Evolutionary conservation across 1,139 yeast species (phyloP), one percentile per base, ranked within the genome.

Genomic region (Pichia sp.): DNA sequence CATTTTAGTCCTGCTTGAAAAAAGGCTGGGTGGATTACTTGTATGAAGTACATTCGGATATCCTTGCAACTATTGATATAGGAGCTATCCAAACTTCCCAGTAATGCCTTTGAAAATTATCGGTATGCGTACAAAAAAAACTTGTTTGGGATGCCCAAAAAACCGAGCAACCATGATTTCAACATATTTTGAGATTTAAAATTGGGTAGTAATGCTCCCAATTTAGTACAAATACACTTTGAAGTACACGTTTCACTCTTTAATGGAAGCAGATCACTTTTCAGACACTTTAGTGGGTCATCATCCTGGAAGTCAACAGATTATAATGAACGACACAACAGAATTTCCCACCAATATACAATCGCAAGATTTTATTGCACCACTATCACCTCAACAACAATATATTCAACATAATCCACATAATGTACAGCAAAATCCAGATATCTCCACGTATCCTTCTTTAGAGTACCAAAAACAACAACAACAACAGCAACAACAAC

Each of bases 401-500:
- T 19, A 36, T 19, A 19, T 18, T 36, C 41, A 36, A 19, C 41
- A 36, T 10, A 36, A 18, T 8, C 25, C 41, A 10, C 25, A 36
- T 18, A 19, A 5, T 19, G 10, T 36, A 9, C 41, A 34, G 22
- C 39, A 18, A 11, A 36, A 19, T 36, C 16, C 41, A 2, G 41
- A 36, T 14, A 18, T 36, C 7, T 10, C 42, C 5, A 36, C 6
- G 14, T 39, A 39, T 39, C 28, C 42, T 6, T 4, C 22, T 27
- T 42, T 29, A 30, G 45, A 34, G 18, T 53, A 48, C 9, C 51
- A 44, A 25, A 45, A 50, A 31, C 60, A 49, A 43, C 60, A 53
- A 19, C 49, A 43, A 38, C 53, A 52, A 36, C 46, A 51, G 5
- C 43, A 52, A 22, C 61, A 53, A 45, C 52, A 49, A 36, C 65